These are phyloP conservation scores for Telopea speciosissima DNA, from an alignment of 177 flowering plant genomes.

Conservation along the genomic window DNA sequence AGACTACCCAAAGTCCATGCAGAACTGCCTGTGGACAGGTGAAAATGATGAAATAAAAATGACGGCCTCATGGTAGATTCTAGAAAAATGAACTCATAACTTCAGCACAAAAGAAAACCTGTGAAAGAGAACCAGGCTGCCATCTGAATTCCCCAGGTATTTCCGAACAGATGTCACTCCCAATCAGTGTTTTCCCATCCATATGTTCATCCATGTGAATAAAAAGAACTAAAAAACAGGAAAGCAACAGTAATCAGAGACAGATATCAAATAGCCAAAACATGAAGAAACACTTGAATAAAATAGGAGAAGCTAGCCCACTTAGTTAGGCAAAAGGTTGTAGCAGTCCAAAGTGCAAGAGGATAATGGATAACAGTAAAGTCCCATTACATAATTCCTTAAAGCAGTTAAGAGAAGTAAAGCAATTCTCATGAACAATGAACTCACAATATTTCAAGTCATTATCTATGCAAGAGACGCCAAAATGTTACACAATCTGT, in stretches of 20 bases:
- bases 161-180: conserved; percentile 79
- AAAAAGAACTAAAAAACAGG: conserved; percentile 45
- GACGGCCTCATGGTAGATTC: background rate
- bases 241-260: background rate
- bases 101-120: conserved; percentile 43
- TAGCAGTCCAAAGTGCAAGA: background rate
- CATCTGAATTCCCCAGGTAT: conserved; percentile 94
- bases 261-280: background rate
- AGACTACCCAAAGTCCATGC: conserved; percentile 84
- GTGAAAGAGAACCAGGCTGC: conserved; percentile 96
- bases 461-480: too few relatives aligned
- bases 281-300: background rate
- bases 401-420: too few relatives aligned
- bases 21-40: conserved; percentile 50
- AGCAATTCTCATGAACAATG: too few relatives aligned
- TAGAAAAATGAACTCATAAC: background rate
- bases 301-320: background rate
- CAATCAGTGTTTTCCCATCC: conserved; percentile 80
- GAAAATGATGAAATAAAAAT: background rate
- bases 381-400: too few relatives aligned
- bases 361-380: too few relatives aligned
- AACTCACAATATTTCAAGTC: too few relatives aligned
- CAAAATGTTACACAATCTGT: too few relatives aligned
- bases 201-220: conserved; percentile 98
- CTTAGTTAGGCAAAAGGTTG: too few relatives aligned